A percentile compares a stretch with the other conserved stretches of the same genome.
Evolutionary conservation across 2,329 filamentous ascomycete genomes (phyloP).

Genomic region (Sporothrix variecibatus): DNA sequence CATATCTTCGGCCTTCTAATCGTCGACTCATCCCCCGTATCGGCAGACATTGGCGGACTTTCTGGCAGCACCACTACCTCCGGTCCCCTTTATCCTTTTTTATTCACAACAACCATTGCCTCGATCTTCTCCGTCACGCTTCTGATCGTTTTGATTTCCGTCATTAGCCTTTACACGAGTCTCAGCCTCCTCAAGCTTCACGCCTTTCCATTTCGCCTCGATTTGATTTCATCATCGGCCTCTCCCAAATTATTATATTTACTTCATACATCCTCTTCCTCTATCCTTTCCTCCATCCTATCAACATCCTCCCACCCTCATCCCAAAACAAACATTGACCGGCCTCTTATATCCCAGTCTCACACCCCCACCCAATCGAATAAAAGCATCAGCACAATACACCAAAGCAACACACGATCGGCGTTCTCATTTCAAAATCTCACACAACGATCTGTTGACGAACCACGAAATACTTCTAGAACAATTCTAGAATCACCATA

Average conservation of each 20-base stretch:
- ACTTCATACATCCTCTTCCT: neutral
- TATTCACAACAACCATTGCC: neutral
- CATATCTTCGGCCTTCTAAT: neutral
- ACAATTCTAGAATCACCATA: neutral
- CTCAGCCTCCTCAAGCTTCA: neutral
- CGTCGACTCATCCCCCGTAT: neutral
- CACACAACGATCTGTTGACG: neutral
- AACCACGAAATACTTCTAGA: neutral
- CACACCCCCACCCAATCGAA: neutral
- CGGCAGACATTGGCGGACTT: slow-evolving; percentile 6
- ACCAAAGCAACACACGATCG: neutral
- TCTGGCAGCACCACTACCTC: neutral
- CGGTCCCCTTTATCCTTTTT: neutral
- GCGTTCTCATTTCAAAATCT: neutral
- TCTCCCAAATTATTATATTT: neutral
- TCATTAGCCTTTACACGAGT: neutral
- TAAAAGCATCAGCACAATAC: neutral
- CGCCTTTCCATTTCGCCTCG: neutral
- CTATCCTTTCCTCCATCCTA: too few species aligned
- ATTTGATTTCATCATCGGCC: neutral
- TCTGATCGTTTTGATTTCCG: neutral
- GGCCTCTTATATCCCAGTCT: neutral
- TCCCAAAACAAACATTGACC: neutral
- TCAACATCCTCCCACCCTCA: too few species aligned
- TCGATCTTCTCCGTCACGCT: neutral